Evolutionary conservation across 495 filamentous ascomycete species (phyloP), one percentile per base, ranked within the genome.

Genomic region (Melanomma pulvis-pyrius): DNA sequence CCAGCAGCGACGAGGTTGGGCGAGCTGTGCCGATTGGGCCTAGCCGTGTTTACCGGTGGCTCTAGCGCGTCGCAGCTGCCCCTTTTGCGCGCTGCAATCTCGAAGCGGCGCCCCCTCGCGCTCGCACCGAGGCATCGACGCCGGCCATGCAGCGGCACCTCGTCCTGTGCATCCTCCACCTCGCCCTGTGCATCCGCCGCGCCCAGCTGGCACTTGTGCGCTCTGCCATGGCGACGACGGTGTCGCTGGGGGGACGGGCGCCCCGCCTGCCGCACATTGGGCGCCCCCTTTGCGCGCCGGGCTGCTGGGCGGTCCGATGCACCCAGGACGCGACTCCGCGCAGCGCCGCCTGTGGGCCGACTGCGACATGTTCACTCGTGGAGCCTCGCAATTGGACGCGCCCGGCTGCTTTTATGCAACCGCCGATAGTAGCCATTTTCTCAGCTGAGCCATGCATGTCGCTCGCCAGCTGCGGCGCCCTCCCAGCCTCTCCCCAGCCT

Each of bases 381-480:
- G 67, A 70, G 55, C 49, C 21, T 15, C 22, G 55, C 61, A 59
- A 70, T 70, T 70, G 67, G 67, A 47, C 59, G 55, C 47, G 36
- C 36, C 52, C 13, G 15, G 54, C 17, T 24, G 15, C 49, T 55
- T 32, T 61, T 52, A 57, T 65, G 61, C 67, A 66, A 19, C 51
- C 15, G 22, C 9, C 61, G 67, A 70, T 65, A 70, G 67, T 61
- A 61, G 56, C 47, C 63, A 60, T 67, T 65, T 59, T 62, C 63
- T 70, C 67, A 70, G 67, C 67, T 70, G 56, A 65, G 61, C 22
- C 9, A 17, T 56, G 22, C 24, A 51, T 19, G 46, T 7, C 15
- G 24, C 25, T 46, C 28, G 49, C 59, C 51, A 39, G 47, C 24
- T 44, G 0, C 5, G 24, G 56, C 29, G 55, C 3, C 6, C 56